These are phyloP conservation scores for Skeletonema marinoi DNA, from an alignment of 108 stramenopile species.

Conservation along the genomic window DNA sequence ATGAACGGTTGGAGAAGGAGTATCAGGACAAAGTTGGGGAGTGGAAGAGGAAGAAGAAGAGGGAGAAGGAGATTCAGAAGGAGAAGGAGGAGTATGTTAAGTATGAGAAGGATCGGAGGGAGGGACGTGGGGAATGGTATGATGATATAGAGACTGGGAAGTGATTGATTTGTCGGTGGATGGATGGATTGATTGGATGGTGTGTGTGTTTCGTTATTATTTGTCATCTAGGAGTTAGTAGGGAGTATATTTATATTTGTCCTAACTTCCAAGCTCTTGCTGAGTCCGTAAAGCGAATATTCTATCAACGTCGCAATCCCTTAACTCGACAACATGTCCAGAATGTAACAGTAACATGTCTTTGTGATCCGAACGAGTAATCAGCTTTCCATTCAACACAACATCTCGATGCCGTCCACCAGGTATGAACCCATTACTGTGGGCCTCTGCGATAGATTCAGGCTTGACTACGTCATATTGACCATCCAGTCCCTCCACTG, in stretches of 20 bases:
- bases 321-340: too few relatives aligned
- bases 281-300: too few relatives aligned
- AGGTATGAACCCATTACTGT: too few relatives aligned
- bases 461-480: background rate
- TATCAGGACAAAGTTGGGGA: slow-evolving; percentile 30
- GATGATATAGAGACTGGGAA: slow-evolving; percentile 26
- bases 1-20: slow-evolving; percentile 39
- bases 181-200: background rate
- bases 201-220: background rate
- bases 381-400: too few relatives aligned
- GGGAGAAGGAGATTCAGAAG: slow-evolving; percentile 23
- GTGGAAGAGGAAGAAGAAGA: slow-evolving; percentile 42
- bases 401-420: too few relatives aligned
- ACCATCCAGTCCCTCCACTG: slow-evolving; percentile 26
- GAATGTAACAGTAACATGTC: too few relatives aligned
- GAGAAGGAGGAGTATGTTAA: slow-evolving; percentile 30
- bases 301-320: too few relatives aligned
- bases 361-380: too few relatives aligned
- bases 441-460: too few relatives aligned
- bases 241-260: too few relatives aligned
- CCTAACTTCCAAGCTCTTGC: too few relatives aligned
- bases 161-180: background rate
- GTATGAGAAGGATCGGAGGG: slow-evolving; percentile 31
- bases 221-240: too few relatives aligned
- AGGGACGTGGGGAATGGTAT: slow-evolving; percentile 49